Base-by-base conservation (phyloP, 176 grass and related monocot species). In the Triticum monococcum region DNA sequence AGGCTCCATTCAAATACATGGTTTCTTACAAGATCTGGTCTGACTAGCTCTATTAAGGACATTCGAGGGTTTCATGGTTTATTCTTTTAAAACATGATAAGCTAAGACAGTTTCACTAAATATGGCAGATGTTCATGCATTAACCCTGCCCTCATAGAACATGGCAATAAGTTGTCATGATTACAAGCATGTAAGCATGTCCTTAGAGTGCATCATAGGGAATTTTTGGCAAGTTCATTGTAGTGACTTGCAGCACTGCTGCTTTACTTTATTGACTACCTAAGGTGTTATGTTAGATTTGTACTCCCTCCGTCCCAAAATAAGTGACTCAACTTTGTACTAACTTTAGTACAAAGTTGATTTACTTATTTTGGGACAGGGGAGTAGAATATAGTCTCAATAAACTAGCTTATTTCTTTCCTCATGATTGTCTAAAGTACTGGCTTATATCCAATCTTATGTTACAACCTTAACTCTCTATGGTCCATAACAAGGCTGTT, bases 391-490 rank as follows among this genome's bases (percentile, higher is more conserved):
- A 20, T 31, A 11, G 14, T 46, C 45, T 76, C 72, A 20, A 20
- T 76, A 76, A 76, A 50, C 45, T 76, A 76, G 72, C 72, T 76
- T 76, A 76, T 31, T 46, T 20, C 28, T 18, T 16, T 16, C 72
- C 5, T 20, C 25, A 76, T 48, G 56, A 9, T 59, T 59, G 20
- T 3, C 43, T 48, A 12, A 57, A 57, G 54, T 57, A 18, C 25
- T 52, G 46, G 16, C 37, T 60, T 26, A 85, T 38, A 18, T 38
- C 22, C 31, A 18, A 26, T 71, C 66, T 17, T 26, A 64, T 8
- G 45, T 86, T 57, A 38, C 45, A 59, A 16, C 16, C 17, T 16
- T 24, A 43, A 68, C 7, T 13, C 63, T 33, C 9, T 56, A 61
- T 67, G 4, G 41, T 50, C 3, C 64, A 76, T 65, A 67, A 16